These are phyloP conservation scores for Bolboschoenus planiculmis DNA, from an alignment of 176 grass and related monocot genomes.

Conservation along the genomic window DNA sequence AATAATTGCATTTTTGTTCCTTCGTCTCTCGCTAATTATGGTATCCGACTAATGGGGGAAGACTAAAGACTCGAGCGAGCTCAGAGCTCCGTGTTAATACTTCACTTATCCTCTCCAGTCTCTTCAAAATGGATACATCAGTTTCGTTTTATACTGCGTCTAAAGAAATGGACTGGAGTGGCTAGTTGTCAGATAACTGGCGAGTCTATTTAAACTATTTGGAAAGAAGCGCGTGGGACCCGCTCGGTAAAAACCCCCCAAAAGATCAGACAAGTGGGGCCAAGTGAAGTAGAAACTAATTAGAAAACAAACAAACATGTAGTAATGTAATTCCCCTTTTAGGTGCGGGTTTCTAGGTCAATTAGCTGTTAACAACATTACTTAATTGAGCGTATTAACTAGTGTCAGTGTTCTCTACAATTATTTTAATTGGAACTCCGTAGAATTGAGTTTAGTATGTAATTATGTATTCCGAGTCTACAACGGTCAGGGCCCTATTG, in stretches of 20 bases:
- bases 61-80: neutral
- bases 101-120: neutral
- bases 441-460: neutral
- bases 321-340: neutral
- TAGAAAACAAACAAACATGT: constrained; percentile 10
- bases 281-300: neutral
- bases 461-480: neutral
- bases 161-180: neutral
- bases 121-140: neutral
- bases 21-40: neutral
- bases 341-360: neutral
- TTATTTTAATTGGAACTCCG: neutral
- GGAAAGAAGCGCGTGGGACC: neutral
- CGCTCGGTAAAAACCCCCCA: neutral
- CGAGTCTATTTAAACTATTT: neutral
- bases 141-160: neutral
- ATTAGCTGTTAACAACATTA: constrained; percentile 12
- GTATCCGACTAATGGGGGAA: neutral
- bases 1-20: neutral
- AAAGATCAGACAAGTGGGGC: neutral
- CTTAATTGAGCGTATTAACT: neutral
- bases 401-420: neutral
- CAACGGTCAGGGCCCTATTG: neutral
- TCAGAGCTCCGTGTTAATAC: neutral
- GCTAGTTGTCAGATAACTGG: neutral